Percentiles rank a stretch among this genome's conserved stretches.
These are phyloP conservation scores for Coemansia furcata DNA, from an alignment of 192 early-diverging fungal genomes.

Conservation along the genomic window DNA sequence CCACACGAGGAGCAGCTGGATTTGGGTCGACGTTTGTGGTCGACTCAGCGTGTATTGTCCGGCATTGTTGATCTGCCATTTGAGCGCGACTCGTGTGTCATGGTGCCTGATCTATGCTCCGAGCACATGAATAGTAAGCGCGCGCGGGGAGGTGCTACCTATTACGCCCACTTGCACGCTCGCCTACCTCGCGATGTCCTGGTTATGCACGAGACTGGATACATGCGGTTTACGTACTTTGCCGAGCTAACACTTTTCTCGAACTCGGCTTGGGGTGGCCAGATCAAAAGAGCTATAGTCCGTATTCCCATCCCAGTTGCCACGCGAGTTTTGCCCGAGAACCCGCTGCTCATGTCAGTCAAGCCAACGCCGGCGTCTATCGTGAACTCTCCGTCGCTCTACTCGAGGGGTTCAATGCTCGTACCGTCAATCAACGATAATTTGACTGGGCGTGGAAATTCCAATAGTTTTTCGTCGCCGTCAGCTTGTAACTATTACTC, in stretches of 20 bases:
- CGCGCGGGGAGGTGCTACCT: conserved; percentile 16
- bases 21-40: conserved; percentile 43
- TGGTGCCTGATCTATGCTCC: conserved; percentile 22
- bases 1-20: conserved; percentile 49
- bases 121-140: conserved; percentile 24
- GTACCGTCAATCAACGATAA: neutral
- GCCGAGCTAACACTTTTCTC: conserved; percentile 21
- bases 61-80: conserved; percentile 21
- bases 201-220: conserved; percentile 38
- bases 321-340: conserved; percentile 24
- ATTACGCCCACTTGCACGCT: conserved; percentile 27
- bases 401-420: neutral
- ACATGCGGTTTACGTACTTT: conserved; percentile 32
- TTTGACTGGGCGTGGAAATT: neutral
- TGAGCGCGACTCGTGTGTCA: conserved; percentile 33
- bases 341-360: neutral
- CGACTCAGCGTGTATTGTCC: conserved; percentile 12
- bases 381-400: neutral
- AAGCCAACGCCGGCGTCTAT: neutral
- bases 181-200: conserved; percentile 14
- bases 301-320: conserved; percentile 35
- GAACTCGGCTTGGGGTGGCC: conserved; percentile 33
- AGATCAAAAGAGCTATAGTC: conserved; percentile 9
- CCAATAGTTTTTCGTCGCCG: neutral
- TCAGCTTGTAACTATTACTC: neutral